These are phyloP conservation scores for Pestalotiopsis fici DNA, from an alignment of 2,329 filamentous ascomycete species.

Conservation along the genomic window DNA sequence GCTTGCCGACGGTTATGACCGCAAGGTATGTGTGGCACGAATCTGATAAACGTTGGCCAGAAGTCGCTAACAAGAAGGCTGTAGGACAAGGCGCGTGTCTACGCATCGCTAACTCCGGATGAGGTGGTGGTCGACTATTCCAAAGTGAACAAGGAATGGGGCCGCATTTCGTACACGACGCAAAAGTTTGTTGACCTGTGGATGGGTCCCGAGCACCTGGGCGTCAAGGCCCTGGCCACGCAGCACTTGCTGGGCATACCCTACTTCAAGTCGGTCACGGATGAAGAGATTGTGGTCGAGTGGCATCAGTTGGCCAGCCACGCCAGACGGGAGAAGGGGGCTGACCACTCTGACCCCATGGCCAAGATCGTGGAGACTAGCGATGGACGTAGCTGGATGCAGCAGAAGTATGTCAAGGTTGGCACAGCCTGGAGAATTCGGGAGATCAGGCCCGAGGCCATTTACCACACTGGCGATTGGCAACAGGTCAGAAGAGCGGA, in stretches of 20 bases:
- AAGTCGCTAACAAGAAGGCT: neutral
- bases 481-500: neutral
- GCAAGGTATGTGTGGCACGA: neutral
- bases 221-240: slow-evolving; percentile 1
- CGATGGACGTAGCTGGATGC: slow-evolving; percentile 5
- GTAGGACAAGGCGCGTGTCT: slow-evolving; percentile 1
- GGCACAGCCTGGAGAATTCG: neutral
- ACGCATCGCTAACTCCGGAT: neutral
- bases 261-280: slow-evolving; percentile 2
- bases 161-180: neutral
- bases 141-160: neutral
- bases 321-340: neutral
- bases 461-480: slow-evolving; percentile 6
- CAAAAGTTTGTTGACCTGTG: neutral
- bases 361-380: slow-evolving; percentile 1
- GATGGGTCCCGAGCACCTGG: neutral
- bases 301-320: slow-evolving; percentile 8
- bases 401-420: neutral
- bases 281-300: slow-evolving; percentile 1
- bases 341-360: neutral
- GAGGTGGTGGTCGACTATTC: slow-evolving; percentile 3
- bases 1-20: slow-evolving; percentile 5
- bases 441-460: neutral
- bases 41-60: neutral
- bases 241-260: slow-evolving; percentile 5